Conservation (phyloP, 2,329 filamentous ascomycete species). For the Venturia oleaginea region DNA sequence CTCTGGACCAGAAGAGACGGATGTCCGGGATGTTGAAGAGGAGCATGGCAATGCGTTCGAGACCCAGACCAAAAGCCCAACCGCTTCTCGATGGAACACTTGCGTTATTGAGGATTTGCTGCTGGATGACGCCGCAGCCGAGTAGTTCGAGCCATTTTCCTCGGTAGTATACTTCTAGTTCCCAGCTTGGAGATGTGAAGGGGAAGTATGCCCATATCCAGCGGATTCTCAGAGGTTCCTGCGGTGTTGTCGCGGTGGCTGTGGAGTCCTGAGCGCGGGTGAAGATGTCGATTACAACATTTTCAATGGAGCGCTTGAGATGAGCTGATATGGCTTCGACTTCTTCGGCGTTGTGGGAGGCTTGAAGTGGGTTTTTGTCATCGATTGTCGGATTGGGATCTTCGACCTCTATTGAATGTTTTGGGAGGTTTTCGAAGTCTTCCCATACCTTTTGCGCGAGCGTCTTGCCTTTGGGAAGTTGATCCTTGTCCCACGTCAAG, state of each 20-base stretch:
- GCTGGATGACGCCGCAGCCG: slow-evolving; percentile 83
- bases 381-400: slow-evolving; percentile 76
- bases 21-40: slow-evolving; percentile 96
- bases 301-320: slow-evolving; percentile 79
- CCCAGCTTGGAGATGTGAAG: slow-evolving; percentile 92
- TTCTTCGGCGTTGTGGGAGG: slow-evolving; percentile 64
- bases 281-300: slow-evolving; percentile 86
- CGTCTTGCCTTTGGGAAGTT: slow-evolving; percentile 48
- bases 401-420: slow-evolving; percentile 66
- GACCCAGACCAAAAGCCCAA: slow-evolving; percentile 91
- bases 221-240: slow-evolving; percentile 70
- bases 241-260: slow-evolving; percentile 26
- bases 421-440: slow-evolving; percentile 63
- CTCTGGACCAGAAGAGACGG: slow-evolving; percentile 86
- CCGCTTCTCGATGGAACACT: slow-evolving; percentile 67
- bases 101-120: slow-evolving; percentile 70
- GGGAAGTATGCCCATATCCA: slow-evolving; percentile 98
- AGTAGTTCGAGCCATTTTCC: slow-evolving; percentile 94
- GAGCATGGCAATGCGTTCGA: slow-evolving; percentile 95
- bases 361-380: slow-evolving; percentile 74
- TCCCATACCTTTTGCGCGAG: slow-evolving; percentile 53
- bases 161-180: slow-evolving; percentile 89
- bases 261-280: slow-evolving; percentile 42
- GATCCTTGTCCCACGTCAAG: slow-evolving; percentile 70
- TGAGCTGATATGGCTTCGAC: slow-evolving; percentile 75